Base-by-base conservation (phyloP, 1,284 basidiomycete genomes). In the Phlebopus sp. region DNA sequence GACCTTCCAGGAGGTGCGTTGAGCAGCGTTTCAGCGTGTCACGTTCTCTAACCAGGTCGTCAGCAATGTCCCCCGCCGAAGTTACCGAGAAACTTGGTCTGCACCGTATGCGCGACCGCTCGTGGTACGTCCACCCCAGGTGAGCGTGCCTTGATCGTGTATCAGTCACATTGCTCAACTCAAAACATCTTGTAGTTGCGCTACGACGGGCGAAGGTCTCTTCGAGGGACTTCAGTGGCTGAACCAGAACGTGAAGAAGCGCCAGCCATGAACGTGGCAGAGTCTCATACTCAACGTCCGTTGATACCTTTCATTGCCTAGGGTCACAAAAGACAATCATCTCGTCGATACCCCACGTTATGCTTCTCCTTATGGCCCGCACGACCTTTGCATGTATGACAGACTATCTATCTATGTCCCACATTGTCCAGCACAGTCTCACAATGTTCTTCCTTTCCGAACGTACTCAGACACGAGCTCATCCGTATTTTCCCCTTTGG, bases 121-220 rank as follows among this genome's bases (percentile, higher is more conserved):
- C 92, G 67, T 99, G 97, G 97, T 99, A 97, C 77, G 94, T 97
- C 38, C 94, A 97, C 72, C 95, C 95, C 44, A 95, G 92, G 92
- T 93, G 68, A 51, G 84, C n/a, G n/a, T 35, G 21, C 13, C 35
- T 6, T 40, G 18, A 1, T 35, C 25, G 41, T 35, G 23, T 36
- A 43, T 36, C 18, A 9, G 5, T 10, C 17, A 50, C 58, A 39
- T 40, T 37, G 4, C 54, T 62, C 18, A 54, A 40, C 38, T 17
- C 23, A 21, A 17, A 13, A 3, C 36, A 7, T 25, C 50, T 17
- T 7, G 34, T 54, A 95, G 92, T 71, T 95, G 92, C 64, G 92
- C 92, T n/a, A 94, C 92, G 15, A 94, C 92, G 15, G 94, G 94
- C 32, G 94, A 97, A 69, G 94, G 94, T 51, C 77, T 97, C 19